Base-by-base conservation (phyloP, 345 rosid genomes). In the Physaria fendleri region DNA sequence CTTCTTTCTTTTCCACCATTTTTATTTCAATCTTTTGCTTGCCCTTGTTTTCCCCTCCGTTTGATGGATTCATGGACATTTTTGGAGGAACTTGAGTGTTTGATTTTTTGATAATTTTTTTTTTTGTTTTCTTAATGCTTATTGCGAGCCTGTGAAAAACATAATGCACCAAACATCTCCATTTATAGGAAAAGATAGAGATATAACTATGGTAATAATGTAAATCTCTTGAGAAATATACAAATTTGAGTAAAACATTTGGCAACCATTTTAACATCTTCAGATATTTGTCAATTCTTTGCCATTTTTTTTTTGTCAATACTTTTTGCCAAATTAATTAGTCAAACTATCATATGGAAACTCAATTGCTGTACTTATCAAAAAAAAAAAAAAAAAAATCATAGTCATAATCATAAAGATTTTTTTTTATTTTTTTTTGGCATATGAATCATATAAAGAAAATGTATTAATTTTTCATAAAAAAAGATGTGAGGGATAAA, bases 21-120 rank as follows among this genome's bases (percentile, higher is more conserved):
- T n/a, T n/a, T n/a, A n/a, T n/a, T n/a, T n/a, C n/a, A n/a, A n/a
- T 67, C 66, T 71, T 71, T 60, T 66, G 73, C 2, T 56, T 62
- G 5, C 78, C 67, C 51, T n/a, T 74, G 4, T 73, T 66, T 39
- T 49, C 27, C 29, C 56, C 59, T 35, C 15, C 65, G 23, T 20
- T 64, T 42, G 53, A 5, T 12, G 7, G 44, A 6, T 2, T 53
- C 61, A 8, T 63, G 11, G 52, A 17, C 66, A 37, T 40, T 38
- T 25, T 48, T 61, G 10, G 8, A 49, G 14, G 16, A 28, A 23
- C 8, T 55, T 0, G 3, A 51, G 15, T 62, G 41, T 40, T 51
- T 59, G 54, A 14, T 63, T 39, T 51, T 10, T 30, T 4, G 43
- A 39, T 9, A 23, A 5, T 63, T 12, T 39, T 39, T 48, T 49